Evolutionary conservation across 192 early-diverging fungal species (phyloP).

Genomic region (Coemansia sp.): DNA sequence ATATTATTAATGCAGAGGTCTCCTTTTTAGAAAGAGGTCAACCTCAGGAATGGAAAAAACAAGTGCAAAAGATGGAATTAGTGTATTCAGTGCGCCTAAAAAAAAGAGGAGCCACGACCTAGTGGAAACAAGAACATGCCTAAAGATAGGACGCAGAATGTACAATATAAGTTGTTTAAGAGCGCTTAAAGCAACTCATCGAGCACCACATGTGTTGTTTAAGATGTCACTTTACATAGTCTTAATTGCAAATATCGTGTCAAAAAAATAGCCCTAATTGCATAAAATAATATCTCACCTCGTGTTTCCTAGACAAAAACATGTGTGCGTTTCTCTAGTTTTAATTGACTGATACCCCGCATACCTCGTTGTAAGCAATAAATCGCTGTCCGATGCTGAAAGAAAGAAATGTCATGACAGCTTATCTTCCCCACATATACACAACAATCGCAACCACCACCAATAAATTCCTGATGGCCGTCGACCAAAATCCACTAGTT

Average conservation of each 20-base stretch:
- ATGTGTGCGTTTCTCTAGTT: neutral
- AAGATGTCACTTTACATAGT: neutral
- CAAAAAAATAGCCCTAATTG: neutral
- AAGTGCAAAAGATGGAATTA: neutral
- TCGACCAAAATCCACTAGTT: neutral
- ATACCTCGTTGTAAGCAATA: neutral
- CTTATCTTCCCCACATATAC: neutral
- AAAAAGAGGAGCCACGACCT: neutral
- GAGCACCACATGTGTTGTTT: neutral
- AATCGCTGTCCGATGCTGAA: neutral
- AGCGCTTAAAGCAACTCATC: neutral
- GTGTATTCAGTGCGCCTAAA: neutral
- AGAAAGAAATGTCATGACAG: neutral
- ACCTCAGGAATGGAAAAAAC: slow-evolving; percentile 6
- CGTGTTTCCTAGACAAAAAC: neutral
- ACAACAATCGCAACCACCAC: neutral
- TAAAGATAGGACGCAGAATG: neutral
- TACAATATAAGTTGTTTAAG: neutral
- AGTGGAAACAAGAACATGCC: neutral
- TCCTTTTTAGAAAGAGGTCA: neutral
- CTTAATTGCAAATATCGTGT: no score
- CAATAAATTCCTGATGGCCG: neutral
- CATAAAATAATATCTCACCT: neutral
- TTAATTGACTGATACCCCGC: neutral
- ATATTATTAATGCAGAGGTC: neutral